These are phyloP conservation scores for Dendrobium nobile DNA, from an alignment of 106 monocot species.

Conservation along the genomic window DNA sequence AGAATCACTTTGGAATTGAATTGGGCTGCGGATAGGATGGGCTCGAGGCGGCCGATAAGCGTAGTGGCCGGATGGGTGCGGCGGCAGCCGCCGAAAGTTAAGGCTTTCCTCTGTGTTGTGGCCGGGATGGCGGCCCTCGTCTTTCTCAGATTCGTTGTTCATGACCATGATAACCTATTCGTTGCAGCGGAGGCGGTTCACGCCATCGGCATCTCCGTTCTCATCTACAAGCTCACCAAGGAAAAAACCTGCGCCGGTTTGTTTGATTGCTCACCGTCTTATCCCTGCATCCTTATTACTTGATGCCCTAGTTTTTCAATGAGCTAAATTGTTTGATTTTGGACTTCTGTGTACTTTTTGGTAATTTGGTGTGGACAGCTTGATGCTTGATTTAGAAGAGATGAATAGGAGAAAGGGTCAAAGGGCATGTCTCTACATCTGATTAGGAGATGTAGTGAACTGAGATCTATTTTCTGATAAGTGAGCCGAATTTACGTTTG, in stretches of 20 bases:
- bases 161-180: slow-evolving; percentile 62
- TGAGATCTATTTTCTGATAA: neutral
- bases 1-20: neutral
- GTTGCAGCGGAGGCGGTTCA: slow-evolving; percentile 59
- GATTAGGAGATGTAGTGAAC: neutral
- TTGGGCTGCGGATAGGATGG: neutral
- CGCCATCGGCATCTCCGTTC: slow-evolving; percentile 47
- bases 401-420: neutral
- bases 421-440: neutral
- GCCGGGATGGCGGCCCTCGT: slow-evolving; percentile 46
- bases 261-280: neutral
- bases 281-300: neutral
- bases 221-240: slow-evolving; percentile 72
- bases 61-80: slow-evolving; percentile 22
- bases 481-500: neutral
- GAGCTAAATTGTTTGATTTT: neutral
- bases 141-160: slow-evolving; percentile 40
- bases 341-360: neutral
- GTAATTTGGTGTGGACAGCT: neutral
- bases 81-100: slow-evolving; percentile 66
- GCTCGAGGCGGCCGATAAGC: neutral
- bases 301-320: neutral
- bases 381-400: neutral
- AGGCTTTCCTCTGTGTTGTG: slow-evolving; percentile 60
- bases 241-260: slow-evolving; percentile 30